These are phyloP conservation scores for Aaosphaeria arxii DNA, from an alignment of 2,329 filamentous ascomycete genomes.

Conservation along the genomic window DNA sequence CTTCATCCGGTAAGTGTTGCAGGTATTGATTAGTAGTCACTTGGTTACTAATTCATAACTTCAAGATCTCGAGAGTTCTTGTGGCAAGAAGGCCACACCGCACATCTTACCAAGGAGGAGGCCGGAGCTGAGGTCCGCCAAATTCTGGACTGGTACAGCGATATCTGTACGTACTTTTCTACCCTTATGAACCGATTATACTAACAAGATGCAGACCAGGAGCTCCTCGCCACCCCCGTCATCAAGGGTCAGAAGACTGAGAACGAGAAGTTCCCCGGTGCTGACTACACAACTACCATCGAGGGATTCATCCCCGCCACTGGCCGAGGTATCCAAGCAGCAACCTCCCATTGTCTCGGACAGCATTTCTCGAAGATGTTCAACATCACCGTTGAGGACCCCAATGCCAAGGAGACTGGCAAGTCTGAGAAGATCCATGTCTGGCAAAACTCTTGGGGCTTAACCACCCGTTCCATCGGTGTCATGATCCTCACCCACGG, in stretches of 20 bases:
- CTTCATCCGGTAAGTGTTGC: slow-evolving; percentile 61
- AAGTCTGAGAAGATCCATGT: slow-evolving; percentile 73
- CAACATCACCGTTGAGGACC: slow-evolving; percentile 94
- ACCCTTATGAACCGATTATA: no score
- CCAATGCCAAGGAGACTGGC: slow-evolving; percentile 60
- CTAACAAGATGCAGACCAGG: slow-evolving; percentile 47
- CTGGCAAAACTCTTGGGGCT: slow-evolving; percentile 99
- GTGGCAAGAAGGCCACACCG: slow-evolving; percentile 96
- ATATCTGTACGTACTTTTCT: slow-evolving; percentile 59
- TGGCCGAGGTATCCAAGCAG: slow-evolving; percentile 93
- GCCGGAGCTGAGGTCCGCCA: slow-evolving; percentile 84
- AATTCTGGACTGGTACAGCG: slow-evolving; percentile 90
- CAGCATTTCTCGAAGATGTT: slow-evolving; percentile 99
- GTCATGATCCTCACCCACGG: slow-evolving; percentile 99
- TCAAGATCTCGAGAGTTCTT: slow-evolving; percentile 78
- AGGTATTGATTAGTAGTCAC: not conserved
- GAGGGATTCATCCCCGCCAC: slow-evolving; percentile 97
- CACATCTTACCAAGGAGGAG: slow-evolving; percentile 78
- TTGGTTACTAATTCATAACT: not conserved
- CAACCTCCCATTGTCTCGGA: slow-evolving; percentile 88
- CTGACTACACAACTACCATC: slow-evolving; percentile 93
- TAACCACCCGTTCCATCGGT: slow-evolving; percentile 94
- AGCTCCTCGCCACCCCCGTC: slow-evolving; percentile 91
- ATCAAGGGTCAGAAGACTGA: slow-evolving; percentile 93
- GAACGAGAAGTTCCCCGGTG: slow-evolving; percentile 97